A percentile compares a stretch with the other conserved stretches of the same genome.
phyloP scores from a whole-genome alignment of 306 rosid species.

The Myrica gale region DNA sequence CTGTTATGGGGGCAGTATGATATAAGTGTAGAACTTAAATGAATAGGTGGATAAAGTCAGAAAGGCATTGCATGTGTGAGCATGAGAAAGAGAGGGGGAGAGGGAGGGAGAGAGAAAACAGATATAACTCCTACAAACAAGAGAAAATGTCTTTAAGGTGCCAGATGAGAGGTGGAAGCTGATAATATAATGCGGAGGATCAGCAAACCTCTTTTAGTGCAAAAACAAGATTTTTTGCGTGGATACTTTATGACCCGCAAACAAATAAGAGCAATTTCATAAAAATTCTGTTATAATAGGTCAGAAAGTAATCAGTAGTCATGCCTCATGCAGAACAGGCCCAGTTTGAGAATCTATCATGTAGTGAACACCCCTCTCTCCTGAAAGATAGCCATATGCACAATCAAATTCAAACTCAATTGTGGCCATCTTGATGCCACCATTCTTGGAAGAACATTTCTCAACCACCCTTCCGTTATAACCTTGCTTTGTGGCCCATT shows the following conservation, averaged over 20 bases:
- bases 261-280: background rate
- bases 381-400: conserved; percentile 83
- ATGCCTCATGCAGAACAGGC: conserved; percentile 49
- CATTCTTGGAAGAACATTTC: conserved; percentile 42
- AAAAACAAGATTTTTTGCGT: background rate
- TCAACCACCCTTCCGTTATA: conserved; percentile 67
- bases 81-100: background rate
- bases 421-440: conserved; percentile 58
- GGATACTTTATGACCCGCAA: background rate
- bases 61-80: background rate
- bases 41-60: background rate
- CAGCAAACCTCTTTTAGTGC: background rate
- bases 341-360: conserved; percentile 47
- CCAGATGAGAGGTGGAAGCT: background rate
- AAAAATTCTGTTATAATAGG: conserved; percentile 14
- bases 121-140: too few species aligned
- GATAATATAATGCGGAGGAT: background rate
- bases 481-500: conserved; percentile 78
- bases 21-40: background rate
- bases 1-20: background rate
- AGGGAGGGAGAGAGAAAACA: too few species aligned
- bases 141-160: too few species aligned
- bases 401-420: conserved; percentile 73
- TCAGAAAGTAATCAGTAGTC: conserved; percentile 19
- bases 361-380: conserved; percentile 73